A percentile compares a stretch with the other conserved stretches of the same genome.
Evolutionary conservation across 306 rosid genomes (phyloP).

Genomic region (Ziziphus jujuba): DNA sequence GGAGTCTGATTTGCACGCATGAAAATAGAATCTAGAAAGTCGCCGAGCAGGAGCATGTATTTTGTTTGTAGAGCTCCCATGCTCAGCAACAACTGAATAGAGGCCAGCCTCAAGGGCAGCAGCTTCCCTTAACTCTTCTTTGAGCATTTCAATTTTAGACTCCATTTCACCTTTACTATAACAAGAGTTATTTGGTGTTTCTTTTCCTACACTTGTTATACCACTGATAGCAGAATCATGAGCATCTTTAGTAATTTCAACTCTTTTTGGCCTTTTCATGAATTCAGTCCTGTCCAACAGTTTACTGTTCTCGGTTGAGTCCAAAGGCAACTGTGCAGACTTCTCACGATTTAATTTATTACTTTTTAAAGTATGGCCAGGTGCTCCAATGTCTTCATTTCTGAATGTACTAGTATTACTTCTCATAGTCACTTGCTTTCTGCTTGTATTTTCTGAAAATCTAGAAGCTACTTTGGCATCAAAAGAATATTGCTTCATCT

Average conservation of each 20-base stretch:
- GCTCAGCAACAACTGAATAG: slow-evolving; percentile 81
- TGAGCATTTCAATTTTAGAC: slow-evolving; percentile 64
- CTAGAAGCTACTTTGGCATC: slow-evolving; percentile 36
- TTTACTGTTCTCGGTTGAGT: slow-evolving; percentile 35
- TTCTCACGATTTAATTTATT: slow-evolving; percentile 42
- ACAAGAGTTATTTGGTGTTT: slow-evolving; percentile 9
- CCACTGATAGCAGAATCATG: slow-evolving; percentile 22
- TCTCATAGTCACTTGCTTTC: slow-evolving; percentile 32
- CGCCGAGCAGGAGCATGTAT: slow-evolving; percentile 93
- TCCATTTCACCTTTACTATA: slow-evolving; percentile 42
- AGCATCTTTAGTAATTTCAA: slow-evolving; percentile 28
- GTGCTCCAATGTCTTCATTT: slow-evolving; percentile 31
- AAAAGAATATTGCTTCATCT: slow-evolving; percentile 24
- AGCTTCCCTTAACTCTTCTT: slow-evolving; percentile 79
- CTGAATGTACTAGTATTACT: slow-evolving; percentile 27
- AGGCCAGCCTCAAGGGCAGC: slow-evolving; percentile 83
- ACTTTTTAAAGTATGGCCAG: slow-evolving; percentile 25
- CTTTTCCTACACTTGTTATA: slow-evolving; percentile 26
- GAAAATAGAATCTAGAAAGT: slow-evolving; percentile 79
- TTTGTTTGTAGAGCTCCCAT: slow-evolving; percentile 75
- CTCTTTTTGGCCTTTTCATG: slow-evolving; percentile 33
- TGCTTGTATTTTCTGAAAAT: slow-evolving; percentile 35
- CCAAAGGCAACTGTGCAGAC: slow-evolving; percentile 35
- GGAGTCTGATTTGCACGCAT: slow-evolving; percentile 55
- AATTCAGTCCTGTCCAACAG: slow-evolving; percentile 29